Percentiles rank a stretch among this genome's conserved stretches.
phyloP scores from a whole-genome alignment of 2,329 filamentous ascomycete genomes.

The Talaromyces amestolkiae region DNA sequence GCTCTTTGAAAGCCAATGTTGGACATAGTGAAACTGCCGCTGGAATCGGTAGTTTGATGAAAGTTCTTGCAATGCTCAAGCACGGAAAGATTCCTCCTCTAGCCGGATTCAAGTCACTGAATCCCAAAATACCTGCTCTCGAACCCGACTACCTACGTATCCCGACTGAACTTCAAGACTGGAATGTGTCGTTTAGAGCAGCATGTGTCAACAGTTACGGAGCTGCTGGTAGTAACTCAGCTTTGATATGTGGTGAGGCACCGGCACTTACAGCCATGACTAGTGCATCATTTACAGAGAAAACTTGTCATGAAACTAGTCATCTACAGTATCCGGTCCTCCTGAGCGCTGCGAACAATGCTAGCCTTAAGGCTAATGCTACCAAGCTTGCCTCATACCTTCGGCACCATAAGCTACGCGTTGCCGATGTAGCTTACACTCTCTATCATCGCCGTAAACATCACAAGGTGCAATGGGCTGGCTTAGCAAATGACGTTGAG shows the following conservation, averaged over 20 bases:
- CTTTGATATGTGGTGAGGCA: background rate
- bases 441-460: slow-evolving; percentile 15
- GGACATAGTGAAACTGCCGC: slow-evolving; percentile 35
- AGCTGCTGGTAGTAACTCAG: slow-evolving; percentile 4
- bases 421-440: slow-evolving; percentile 12
- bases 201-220: slow-evolving; percentile 3
- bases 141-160: slow-evolving; percentile 19
- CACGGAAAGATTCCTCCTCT: slow-evolving; percentile 30
- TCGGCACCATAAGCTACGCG: background rate
- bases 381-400: background rate
- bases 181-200: background rate
- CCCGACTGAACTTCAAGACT: slow-evolving; percentile 23
- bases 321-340: background rate
- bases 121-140: slow-evolving; percentile 20
- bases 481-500: background rate
- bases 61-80: slow-evolving; percentile 36
- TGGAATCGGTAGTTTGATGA: slow-evolving; percentile 29
- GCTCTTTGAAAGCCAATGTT: slow-evolving; percentile 31
- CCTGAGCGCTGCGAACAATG: background rate
- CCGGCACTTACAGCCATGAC: background rate
- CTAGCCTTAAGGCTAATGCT: background rate
- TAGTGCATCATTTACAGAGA: background rate
- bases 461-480: slow-evolving; percentile 14
- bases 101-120: slow-evolving; percentile 30
- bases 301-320: background rate